Base-by-base conservation (phyloP, 2,329 filamentous ascomycete genomes). In the Lomentospora prolificans region DNA sequence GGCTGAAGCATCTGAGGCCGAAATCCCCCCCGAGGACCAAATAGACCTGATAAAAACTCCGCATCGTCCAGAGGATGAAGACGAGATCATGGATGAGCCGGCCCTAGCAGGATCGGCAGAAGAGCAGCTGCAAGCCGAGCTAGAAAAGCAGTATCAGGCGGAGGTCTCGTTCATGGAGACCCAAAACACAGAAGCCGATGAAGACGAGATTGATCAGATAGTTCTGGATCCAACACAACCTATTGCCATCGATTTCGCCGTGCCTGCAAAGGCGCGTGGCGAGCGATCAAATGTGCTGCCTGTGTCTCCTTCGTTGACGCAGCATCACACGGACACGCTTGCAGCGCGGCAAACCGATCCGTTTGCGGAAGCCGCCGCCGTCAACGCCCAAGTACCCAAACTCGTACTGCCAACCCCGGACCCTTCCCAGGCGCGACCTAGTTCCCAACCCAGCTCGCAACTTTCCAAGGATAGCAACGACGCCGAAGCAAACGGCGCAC, bases 91-190 rank as follows among this genome's bases (percentile, higher is more conserved):
- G 52, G 17, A 14, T 6, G 17, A 14, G 27, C n/a, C 25, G 2
- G 9, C 19, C 14, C 14, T 24, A 5, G 22, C n/a, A 10, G n/a
- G 5, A 9, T 19, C 53, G 1, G n/a, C 30, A 9, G 53, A 55
- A 10, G 41, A 55, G 25, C 24, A 55, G 53, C 9, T 55, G 17
- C 39, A 55, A 44, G 52, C 52, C 14, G 52, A 54, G 33, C 27
- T 54, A 10, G 52, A 54, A 36, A 54, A 44, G 36, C 31, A 56
- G n/a, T 33, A 44, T n/a, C 39, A 55, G 48, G 50, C 36, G 30
- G 41, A 50, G 22, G n/a, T 51, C 9, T 31, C 48, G 12, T 39
- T 27, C 9, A 31, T 39, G 27, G 33, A 12, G 8, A 28, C 36
- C 8, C 25, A 22, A n/a, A 44, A 55, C n/a, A 31, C 14, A 28